Conservation (phyloP, 768 basidiomycete genomes). For the Imleria badia region DNA sequence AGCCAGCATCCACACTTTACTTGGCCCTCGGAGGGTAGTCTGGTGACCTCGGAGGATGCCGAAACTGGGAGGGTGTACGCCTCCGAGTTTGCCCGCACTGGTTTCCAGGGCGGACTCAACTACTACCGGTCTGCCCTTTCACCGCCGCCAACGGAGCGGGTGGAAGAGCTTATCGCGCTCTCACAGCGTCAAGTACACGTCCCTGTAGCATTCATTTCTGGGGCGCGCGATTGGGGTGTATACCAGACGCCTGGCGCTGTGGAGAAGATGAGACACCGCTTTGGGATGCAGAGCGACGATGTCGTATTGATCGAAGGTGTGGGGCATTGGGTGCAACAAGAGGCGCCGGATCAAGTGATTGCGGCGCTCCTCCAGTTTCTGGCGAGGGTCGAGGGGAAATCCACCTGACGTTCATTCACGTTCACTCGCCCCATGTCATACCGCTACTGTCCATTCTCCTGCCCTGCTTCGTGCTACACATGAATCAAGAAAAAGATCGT, state of each 20-base stretch:
- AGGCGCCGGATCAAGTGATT: slow-evolving; percentile 45
- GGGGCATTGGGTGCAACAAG: slow-evolving; percentile 68
- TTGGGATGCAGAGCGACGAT: slow-evolving; percentile 41
- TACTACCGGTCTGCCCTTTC: slow-evolving; percentile 44
- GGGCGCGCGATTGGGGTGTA: slow-evolving; percentile 60
- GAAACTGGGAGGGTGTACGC: slow-evolving; percentile 44
- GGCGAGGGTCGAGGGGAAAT: slow-evolving; percentile 16
- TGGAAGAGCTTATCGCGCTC: slow-evolving; percentile 45
- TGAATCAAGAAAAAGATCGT: slow-evolving; percentile 6
- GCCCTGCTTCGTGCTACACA: slow-evolving; percentile 14
- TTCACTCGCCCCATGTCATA: neutral
- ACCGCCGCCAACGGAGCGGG: slow-evolving; percentile 34
- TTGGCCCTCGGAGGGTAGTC: slow-evolving; percentile 55
- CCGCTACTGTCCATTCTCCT: neutral
- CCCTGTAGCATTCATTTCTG: slow-evolving; percentile 58
- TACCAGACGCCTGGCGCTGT: slow-evolving; percentile 51
- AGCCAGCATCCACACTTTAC: slow-evolving; percentile 26
- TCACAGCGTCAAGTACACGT: slow-evolving; percentile 45
- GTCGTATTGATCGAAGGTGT: slow-evolving; percentile 54
- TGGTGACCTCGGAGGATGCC: slow-evolving; percentile 47
- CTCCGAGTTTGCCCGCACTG: slow-evolving; percentile 47
- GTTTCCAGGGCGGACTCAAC: slow-evolving; percentile 66
- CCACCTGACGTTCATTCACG: neutral
- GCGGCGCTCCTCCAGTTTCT: slow-evolving; percentile 43
- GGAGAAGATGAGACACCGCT: slow-evolving; percentile 40